Percentiles rank a stretch among this genome's conserved stretches.
These are phyloP conservation scores for Aspergillus amoenus DNA, from an alignment of 2,329 filamentous ascomycete genomes.

Conservation along the genomic window DNA sequence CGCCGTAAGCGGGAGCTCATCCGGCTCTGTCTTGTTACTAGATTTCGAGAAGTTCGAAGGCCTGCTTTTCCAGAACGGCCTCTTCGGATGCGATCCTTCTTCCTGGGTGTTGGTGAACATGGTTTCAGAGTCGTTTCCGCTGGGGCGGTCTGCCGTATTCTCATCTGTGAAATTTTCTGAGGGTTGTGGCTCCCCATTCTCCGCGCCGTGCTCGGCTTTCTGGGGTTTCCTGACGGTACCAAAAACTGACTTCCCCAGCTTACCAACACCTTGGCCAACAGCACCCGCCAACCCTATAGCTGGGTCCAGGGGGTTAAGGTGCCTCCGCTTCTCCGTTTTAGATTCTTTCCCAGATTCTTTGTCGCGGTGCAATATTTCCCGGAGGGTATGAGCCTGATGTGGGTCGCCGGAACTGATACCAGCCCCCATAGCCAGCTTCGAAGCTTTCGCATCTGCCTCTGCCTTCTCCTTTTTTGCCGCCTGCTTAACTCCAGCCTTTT, in stretches of 20 bases:
- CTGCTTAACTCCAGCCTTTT: slow-evolving; percentile 54
- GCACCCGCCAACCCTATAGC: slow-evolving; percentile 53
- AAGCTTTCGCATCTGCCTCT: slow-evolving; percentile 50
- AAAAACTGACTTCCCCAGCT: slow-evolving; percentile 47
- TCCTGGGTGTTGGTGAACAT: neutral
- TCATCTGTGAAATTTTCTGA: slow-evolving; percentile 34
- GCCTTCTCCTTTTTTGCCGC: slow-evolving; percentile 48
- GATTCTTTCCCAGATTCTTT: slow-evolving; percentile 10
- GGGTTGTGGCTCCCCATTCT: slow-evolving; percentile 35
- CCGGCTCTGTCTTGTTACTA: slow-evolving; percentile 24
- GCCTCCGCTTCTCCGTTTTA: slow-evolving; percentile 18
- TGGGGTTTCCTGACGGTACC: slow-evolving; percentile 43
- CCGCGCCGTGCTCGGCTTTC: slow-evolving; percentile 35
- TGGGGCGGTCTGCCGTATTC: slow-evolving; percentile 9
- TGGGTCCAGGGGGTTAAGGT: slow-evolving; percentile 41
- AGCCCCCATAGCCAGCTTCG: slow-evolving; percentile 46
- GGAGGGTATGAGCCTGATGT: slow-evolving; percentile 55
- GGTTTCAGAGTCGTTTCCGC: neutral
- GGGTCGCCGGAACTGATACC: slow-evolving; percentile 59
- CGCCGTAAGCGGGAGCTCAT: slow-evolving; percentile 40
- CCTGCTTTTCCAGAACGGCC: slow-evolving; percentile 34
- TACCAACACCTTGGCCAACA: slow-evolving; percentile 50
- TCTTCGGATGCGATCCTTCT: slow-evolving; percentile 19
- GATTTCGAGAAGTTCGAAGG: slow-evolving; percentile 31
- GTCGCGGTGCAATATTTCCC: slow-evolving; percentile 41